phyloP scores from a whole-genome alignment of 306 rosid genomes.

The Abrus pulchellus region DNA sequence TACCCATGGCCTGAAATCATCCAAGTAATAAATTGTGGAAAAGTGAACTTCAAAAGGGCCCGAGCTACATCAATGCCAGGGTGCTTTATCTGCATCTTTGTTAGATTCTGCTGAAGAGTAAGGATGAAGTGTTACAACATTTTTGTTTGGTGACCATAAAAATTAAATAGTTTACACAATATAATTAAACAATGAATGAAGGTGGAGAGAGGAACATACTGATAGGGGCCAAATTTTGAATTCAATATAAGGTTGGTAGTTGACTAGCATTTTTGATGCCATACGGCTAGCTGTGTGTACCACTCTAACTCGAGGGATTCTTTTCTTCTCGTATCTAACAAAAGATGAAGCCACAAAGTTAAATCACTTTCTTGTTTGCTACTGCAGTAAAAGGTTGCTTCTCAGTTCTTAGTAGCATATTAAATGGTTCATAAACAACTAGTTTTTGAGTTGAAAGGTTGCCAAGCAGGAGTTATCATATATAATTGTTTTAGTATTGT shows the following conservation, averaged over 20 bases:
- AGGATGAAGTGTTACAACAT: neutral
- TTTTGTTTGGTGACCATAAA: neutral
- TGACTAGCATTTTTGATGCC: constrained; percentile 54
- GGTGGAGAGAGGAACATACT: constrained; percentile 46
- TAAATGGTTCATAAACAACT: neutral
- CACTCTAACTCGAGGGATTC: constrained; percentile 49
- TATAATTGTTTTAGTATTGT: too few relatives aligned
- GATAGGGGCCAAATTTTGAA: constrained; percentile 48
- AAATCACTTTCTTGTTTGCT: neutral
- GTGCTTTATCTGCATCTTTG: constrained; percentile 44
- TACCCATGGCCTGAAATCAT: constrained; percentile 62
- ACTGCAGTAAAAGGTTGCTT: neutral
- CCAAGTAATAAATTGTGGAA: constrained; percentile 53
- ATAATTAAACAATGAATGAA: neutral
- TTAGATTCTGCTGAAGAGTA: constrained; percentile 31
- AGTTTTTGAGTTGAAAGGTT: too few relatives aligned
- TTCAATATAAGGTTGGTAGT: constrained; percentile 52
- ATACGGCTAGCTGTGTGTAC: constrained; percentile 57
- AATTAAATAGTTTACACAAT: neutral
- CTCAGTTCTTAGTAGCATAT: neutral
- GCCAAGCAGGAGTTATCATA: neutral
- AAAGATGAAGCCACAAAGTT: constrained; percentile 22
- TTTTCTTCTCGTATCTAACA: constrained; percentile 59
- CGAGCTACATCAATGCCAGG: constrained; percentile 49
- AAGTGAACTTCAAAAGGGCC: constrained; percentile 43